phyloP scores from a whole-genome alignment of 768 basidiomycete genomes.

The Psilocybe azurescens region DNA sequence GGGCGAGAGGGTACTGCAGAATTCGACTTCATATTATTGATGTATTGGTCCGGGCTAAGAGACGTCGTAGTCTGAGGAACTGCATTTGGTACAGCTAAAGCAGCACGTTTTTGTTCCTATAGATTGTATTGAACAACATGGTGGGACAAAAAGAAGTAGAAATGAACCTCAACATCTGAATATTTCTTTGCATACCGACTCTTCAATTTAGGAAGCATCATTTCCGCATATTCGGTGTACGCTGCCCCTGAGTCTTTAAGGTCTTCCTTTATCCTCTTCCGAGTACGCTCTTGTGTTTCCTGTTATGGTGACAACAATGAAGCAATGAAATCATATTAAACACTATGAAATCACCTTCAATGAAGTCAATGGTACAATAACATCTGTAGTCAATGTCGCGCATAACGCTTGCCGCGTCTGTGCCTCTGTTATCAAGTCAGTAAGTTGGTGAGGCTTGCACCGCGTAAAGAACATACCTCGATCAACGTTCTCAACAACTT shows the following conservation, averaged over 20 bases:
- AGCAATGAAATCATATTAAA: conserved; percentile 4
- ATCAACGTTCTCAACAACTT: conserved; percentile 86
- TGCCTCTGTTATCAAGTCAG: conserved; percentile 56
- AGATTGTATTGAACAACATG: background rate
- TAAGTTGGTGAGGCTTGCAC: background rate
- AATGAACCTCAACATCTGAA: conserved; percentile 79
- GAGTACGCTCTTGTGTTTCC: conserved; percentile 93
- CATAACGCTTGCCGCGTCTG: conserved; percentile 84
- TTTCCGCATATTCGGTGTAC: conserved; percentile 84
- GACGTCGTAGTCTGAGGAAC: conserved; percentile 33
- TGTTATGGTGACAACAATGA: conserved; percentile 31
- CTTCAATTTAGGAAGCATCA: conserved; percentile 81
- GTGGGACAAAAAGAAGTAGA: background rate
- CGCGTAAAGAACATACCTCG: conserved; percentile 52
- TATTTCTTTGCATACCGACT: conserved; percentile 83
- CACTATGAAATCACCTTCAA: conserved; percentile 59
- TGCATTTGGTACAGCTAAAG: conserved; percentile 39
- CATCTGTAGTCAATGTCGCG: conserved; percentile 68
- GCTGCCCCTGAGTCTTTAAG: conserved; percentile 77
- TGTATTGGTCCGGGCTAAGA: conserved; percentile 35
- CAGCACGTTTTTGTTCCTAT: conserved; percentile 70
- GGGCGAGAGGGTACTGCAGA: conserved; percentile 53
- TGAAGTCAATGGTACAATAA: conserved; percentile 67
- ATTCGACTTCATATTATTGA: conserved; percentile 49
- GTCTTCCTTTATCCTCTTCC: conserved; percentile 91